Base-by-base conservation (phyloP, 2,329 filamentous ascomycete species). In the Aureobasidium sp. region DNA sequence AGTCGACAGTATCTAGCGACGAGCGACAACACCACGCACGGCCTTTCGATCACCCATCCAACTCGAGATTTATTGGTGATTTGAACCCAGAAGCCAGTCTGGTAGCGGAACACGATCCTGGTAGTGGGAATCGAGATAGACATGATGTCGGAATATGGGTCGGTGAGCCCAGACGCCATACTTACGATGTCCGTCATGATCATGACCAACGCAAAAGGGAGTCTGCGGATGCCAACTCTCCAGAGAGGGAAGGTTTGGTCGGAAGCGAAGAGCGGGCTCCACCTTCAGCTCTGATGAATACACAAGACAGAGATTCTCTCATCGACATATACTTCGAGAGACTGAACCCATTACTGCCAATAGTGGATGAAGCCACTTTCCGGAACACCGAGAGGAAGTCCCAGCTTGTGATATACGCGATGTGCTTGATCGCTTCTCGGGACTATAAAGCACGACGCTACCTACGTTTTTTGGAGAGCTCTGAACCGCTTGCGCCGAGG, bases 371-470 rank as follows among this genome's bases (percentile, higher is more conserved):
- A 63, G 67, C 71, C 7, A 69, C 75, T 50, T 77, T 78, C 61
- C 70, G 72, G 33, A 67, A 68, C 13, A 68, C 71, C 58, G 72
- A 74, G 58, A 67, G 67, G 10, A 68, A 71, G 38, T 71, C 75
- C 4, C 71, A 73, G 17, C 69, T 76, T 37, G 60, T 78, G 19
- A 67, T 74, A 60, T 74, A 78, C 63, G 75, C 76, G 4, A 74
- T 79, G 6, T 80, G 77, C 63, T 70, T 79, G 10, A 74, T 78
- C 19, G 76, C 77, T 17, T 78, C 76, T 0, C 78, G 78, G 62
- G 77, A 79, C 63, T 68, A 74, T 3, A 67, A 72, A 38, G 77
- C 77, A n/a, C 69, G 68, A 23, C 67, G 70, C 9, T 68, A 75
- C 60, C 69, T 78, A 15, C 69, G 67, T 40, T 67, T 78, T n/a